Conservation (phyloP, 2,329 filamentous ascomycete genomes). For the Fusarium sp. region DNA sequence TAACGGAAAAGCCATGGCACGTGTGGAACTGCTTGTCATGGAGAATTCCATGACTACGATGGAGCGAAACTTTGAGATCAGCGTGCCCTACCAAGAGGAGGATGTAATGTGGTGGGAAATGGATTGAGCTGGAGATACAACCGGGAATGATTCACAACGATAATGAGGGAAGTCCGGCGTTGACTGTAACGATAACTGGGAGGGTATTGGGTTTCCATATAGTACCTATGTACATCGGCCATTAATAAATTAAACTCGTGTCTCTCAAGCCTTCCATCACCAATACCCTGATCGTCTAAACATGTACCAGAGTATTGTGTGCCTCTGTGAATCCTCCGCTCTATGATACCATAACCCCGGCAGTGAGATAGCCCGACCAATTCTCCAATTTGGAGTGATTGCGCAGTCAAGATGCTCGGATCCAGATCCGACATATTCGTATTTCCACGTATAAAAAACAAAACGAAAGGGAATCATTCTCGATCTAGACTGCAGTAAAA, state of each 20-base stretch:
- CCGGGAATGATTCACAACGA: slow-evolving; percentile 6
- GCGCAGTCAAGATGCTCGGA: slow-evolving; percentile 1
- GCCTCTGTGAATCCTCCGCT: slow-evolving; percentile 29
- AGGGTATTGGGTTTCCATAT: slow-evolving; percentile 17
- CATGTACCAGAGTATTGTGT: slow-evolving; percentile 21
- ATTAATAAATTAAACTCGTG: slow-evolving; percentile 23
- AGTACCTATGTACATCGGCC: slow-evolving; percentile 21
- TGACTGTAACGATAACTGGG: slow-evolving; percentile 9
- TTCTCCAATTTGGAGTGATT: slow-evolving; percentile 5
- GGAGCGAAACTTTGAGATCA: slow-evolving; percentile 45
- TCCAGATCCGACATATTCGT: slow-evolving; percentile 16
- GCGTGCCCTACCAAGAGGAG: slow-evolving; percentile 32
- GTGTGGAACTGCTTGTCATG: slow-evolving; percentile 43
- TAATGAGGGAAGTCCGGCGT: slow-evolving; percentile 6
- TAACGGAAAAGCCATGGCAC: slow-evolving; percentile 44
- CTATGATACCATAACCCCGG: slow-evolving; percentile 43
- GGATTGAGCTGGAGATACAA: slow-evolving; percentile 14
- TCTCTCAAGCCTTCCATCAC: not conserved
- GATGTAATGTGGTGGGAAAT: slow-evolving; percentile 46
- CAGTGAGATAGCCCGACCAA: slow-evolving; percentile 19
- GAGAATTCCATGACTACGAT: slow-evolving; percentile 37
- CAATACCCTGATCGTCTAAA: slow-evolving; percentile 17
- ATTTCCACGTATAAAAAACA: slow-evolving; percentile 21
- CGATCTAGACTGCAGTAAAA: slow-evolving; percentile 31
- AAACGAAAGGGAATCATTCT: slow-evolving; percentile 28